Evolutionary conservation across 192 early-diverging fungal species (phyloP).

Genomic region (Gaertneriomyces semiglobifer): DNA sequence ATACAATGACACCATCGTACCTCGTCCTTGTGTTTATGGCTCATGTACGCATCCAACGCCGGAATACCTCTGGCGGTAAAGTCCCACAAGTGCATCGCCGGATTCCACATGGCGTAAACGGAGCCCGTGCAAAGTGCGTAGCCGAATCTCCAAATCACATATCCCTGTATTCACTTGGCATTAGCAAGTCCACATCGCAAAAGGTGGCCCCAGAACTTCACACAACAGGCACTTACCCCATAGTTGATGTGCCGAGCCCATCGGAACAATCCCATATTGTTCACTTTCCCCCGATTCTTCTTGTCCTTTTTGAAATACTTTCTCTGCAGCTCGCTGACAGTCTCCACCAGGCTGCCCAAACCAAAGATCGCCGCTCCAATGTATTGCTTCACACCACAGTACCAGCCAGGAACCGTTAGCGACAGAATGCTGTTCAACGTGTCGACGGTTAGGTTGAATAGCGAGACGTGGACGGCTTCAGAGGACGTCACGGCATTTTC

Average conservation of each 20-base stretch:
- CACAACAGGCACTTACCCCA: slow-evolving; percentile 6
- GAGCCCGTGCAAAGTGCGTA: slow-evolving; percentile 15
- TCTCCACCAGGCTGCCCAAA: slow-evolving; percentile 14
- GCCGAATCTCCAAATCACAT: slow-evolving; percentile 14
- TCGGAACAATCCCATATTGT: slow-evolving; percentile 8
- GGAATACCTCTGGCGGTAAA: slow-evolving; percentile 21
- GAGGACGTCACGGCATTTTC: slow-evolving; percentile 12
- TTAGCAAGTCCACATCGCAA: neutral
- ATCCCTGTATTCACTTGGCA: neutral
- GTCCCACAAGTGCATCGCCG: slow-evolving; percentile 21
- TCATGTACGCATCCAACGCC: slow-evolving; percentile 20
- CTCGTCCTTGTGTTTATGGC: slow-evolving; percentile 19
- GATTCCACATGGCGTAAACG: slow-evolving; percentile 24
- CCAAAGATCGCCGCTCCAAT: slow-evolving; percentile 3
- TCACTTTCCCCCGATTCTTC: slow-evolving; percentile 3
- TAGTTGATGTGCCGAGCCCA: slow-evolving; percentile 23
- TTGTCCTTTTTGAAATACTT: slow-evolving; percentile 13
- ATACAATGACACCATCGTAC: neutral
- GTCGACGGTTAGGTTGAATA: slow-evolving; percentile 17
- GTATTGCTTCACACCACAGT: neutral
- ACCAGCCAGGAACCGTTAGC: slow-evolving; percentile 9
- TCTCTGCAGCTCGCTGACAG: slow-evolving; percentile 18
- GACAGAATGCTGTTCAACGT: slow-evolving; percentile 21
- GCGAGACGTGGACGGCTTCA: slow-evolving; percentile 9
- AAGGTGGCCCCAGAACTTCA: neutral